Evolutionary conservation across 495 filamentous ascomycete species (phyloP).

Genomic region (Recurvomyces mirabilis): DNA sequence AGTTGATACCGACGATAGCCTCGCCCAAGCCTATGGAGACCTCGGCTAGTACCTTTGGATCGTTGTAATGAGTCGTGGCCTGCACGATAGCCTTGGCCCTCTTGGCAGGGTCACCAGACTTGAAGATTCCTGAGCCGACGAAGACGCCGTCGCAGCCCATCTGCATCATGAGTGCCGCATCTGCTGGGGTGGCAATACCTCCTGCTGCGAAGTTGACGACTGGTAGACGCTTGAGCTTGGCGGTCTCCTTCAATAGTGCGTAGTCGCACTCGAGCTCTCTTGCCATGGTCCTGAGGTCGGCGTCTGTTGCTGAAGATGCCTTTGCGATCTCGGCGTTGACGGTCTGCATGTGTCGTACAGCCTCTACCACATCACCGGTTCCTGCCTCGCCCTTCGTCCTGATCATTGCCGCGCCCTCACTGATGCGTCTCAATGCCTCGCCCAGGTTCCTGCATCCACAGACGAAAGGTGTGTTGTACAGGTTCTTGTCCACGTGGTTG

Average conservation of each 20-base stretch:
- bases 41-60: slow-evolving; percentile 77
- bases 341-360: slow-evolving; percentile 89
- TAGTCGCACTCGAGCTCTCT: slow-evolving; percentile 70
- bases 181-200: slow-evolving; percentile 88
- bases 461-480: slow-evolving; percentile 81
- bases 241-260: slow-evolving; percentile 71
- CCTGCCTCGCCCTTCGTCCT: slow-evolving; percentile 97
- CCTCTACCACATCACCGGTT: slow-evolving; percentile 96
- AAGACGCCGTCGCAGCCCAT: slow-evolving; percentile 96
- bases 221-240: slow-evolving; percentile 74
- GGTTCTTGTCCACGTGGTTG: slow-evolving; percentile 83
- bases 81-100: slow-evolving; percentile 89
- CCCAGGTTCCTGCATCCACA: slow-evolving; percentile 94
- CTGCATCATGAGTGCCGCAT: slow-evolving; percentile 99
- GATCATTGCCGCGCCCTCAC: slow-evolving; percentile 96
- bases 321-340: slow-evolving; percentile 73
- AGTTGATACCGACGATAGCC: slow-evolving; percentile 93
- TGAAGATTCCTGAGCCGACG: slow-evolving; percentile 94
- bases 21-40: slow-evolving; percentile 78
- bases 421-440: slow-evolving; percentile 83
- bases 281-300: slow-evolving; percentile 63
- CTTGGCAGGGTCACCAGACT: slow-evolving; percentile 77
- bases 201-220: slow-evolving; percentile 99
- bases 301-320: slow-evolving; percentile 50
- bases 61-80: slow-evolving; percentile 79